Percentiles rank a stretch among this genome's conserved stretches.
Conservation (phyloP, 148 eudicot genomes). For the Pouteria glomerata region DNA sequence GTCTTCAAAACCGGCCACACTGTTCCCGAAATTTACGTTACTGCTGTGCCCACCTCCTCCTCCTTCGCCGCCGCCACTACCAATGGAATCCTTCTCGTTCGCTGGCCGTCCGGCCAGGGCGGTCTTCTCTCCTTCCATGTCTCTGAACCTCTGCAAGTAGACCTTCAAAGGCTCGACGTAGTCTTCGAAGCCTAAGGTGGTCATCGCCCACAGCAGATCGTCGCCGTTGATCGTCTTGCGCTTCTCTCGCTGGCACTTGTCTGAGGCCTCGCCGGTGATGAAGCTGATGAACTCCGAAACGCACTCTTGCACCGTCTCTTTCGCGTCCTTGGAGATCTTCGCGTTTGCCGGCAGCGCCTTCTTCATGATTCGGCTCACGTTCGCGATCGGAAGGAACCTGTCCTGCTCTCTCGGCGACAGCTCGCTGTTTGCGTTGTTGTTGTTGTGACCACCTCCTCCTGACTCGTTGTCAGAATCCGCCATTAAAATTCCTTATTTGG, state of each 20-base stretch:
- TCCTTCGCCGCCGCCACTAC: slow-evolving; percentile 9
- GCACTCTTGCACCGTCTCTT: slow-evolving; percentile 59
- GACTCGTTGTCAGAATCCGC: slow-evolving; percentile 67
- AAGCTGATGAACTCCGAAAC: slow-evolving; percentile 62
- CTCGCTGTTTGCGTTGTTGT: slow-evolving; percentile 22
- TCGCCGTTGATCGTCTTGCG: slow-evolving; percentile 68
- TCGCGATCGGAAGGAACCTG: too few species aligned
- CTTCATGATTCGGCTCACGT: slow-evolving; percentile 50
- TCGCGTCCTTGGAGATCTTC: slow-evolving; percentile 56
- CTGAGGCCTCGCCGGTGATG: too few species aligned
- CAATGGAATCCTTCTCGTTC: slow-evolving; percentile 2
- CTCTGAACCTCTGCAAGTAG: slow-evolving; percentile 50
- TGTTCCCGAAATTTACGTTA: slow-evolving; percentile 18
- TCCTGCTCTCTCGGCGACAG: slow-evolving; percentile 46
- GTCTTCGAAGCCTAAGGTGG: slow-evolving; percentile 57
- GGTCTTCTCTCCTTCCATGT: slow-evolving; percentile 50
- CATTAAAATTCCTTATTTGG: slow-evolving; percentile 20
- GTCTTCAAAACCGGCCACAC: slow-evolving; percentile 23
- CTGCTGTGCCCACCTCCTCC: too few species aligned
- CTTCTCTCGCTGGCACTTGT: slow-evolving; percentile 60
- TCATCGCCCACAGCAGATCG: too few species aligned
- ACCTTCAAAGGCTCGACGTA: slow-evolving; percentile 48
- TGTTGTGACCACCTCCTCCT: slow-evolving; percentile 35
- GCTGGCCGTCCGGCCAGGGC: slow-evolving; percentile 26
- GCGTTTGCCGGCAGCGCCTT: too few species aligned